These are phyloP conservation scores for Rhizomucor pusillus DNA, from an alignment of 371 early-diverging fungal genomes.

Conservation along the genomic window DNA sequence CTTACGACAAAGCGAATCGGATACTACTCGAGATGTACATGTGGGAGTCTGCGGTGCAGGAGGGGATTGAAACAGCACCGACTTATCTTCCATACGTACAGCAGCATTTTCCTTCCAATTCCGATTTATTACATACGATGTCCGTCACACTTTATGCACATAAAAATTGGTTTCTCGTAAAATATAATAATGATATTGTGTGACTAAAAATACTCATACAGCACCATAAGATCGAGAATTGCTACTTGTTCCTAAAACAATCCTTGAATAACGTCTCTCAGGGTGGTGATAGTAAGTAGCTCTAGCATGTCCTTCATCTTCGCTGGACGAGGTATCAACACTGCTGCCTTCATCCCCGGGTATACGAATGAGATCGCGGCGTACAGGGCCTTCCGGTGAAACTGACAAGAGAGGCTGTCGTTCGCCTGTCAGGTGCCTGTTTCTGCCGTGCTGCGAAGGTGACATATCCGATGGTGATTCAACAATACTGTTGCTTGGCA, in stretches of 20 bases:
- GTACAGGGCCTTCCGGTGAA: background rate
- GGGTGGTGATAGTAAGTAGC: slow-evolving; percentile 60
- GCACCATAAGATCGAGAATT: slow-evolving; percentile 19
- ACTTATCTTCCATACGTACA: no score
- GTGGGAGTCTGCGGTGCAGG: no score
- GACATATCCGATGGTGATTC: background rate
- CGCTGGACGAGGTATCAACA: slow-evolving; percentile 25
- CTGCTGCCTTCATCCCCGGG: slow-evolving; percentile 25
- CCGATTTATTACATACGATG: no score
- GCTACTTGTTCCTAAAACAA: slow-evolving; percentile 8
- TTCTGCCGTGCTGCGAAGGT: background rate
- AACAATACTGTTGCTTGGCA: no score
- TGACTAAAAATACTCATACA: slow-evolving; percentile 4
- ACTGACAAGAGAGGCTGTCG: slow-evolving; percentile 11
- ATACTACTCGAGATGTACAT: no score
- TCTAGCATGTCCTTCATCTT: slow-evolving; percentile 25
- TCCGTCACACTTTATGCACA: no score
- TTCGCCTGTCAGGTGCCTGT: slow-evolving; percentile 4
- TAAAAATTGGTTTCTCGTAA: no score
- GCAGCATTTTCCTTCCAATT: no score
- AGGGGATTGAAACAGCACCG: no score
- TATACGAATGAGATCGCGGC: background rate
- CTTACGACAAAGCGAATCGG: no score
- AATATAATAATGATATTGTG: no score
- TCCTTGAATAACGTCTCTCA: slow-evolving; percentile 41